These are phyloP conservation scores for Malus hybrid DNA, from an alignment of 331 rosid species.

Conservation along the genomic window DNA sequence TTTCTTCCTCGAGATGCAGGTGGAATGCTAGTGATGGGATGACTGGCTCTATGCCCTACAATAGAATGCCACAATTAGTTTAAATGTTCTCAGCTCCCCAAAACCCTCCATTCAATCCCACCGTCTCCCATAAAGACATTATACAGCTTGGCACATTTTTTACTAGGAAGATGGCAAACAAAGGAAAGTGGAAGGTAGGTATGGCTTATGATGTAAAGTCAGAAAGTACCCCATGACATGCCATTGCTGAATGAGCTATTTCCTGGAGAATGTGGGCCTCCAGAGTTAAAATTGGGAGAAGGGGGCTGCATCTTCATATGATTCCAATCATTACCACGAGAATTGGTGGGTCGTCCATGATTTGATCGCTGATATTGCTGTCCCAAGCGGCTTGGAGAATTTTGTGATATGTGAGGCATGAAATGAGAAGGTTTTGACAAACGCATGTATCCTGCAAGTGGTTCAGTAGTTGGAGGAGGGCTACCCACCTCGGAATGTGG, in stretches of 20 bases:
- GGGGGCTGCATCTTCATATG: constrained; percentile 64
- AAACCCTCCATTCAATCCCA: not conserved
- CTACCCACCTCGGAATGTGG: constrained; percentile 63
- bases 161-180: not conserved
- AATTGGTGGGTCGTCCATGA: constrained; percentile 55
- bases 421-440: constrained; percentile 65
- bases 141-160: not conserved
- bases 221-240: constrained; percentile 72
- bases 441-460: constrained; percentile 42
- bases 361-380: constrained; percentile 67
- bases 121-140: not conserved
- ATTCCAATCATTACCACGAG: constrained; percentile 63
- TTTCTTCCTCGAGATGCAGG: constrained; percentile 74
- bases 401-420: constrained; percentile 60
- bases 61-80: constrained; percentile 23
- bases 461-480: constrained; percentile 52
- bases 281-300: constrained; percentile 54
- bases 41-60: constrained; percentile 78
- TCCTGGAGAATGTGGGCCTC: constrained; percentile 80
- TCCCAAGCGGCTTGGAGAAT: constrained; percentile 91
- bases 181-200: constrained; percentile 6
- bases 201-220: constrained; percentile 6
- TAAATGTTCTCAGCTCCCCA: constrained; percentile 7
- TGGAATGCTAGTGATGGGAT: constrained; percentile 67
- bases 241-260: constrained; percentile 49